Evolutionary conservation across 2,329 filamentous ascomycete species (phyloP).

Genomic region (Exophiala dermatitidis): DNA sequence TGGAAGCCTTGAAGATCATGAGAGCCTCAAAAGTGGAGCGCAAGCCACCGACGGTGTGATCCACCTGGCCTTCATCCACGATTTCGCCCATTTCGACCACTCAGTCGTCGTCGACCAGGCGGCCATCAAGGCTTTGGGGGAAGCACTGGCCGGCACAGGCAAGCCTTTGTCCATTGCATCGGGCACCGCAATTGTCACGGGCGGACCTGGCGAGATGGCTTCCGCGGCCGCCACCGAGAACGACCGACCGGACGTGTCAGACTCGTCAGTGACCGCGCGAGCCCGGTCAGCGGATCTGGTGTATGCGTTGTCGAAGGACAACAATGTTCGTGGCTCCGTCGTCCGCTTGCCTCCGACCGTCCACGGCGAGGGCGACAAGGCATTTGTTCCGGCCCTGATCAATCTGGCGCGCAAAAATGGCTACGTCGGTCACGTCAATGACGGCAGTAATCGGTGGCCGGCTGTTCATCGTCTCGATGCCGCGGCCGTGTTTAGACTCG

Average conservation of each 20-base stretch:
- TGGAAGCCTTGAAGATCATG: constrained; percentile 35
- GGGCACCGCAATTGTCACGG: constrained; percentile 31
- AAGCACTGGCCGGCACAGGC: constrained; percentile 30
- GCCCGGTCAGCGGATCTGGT: constrained; percentile 28
- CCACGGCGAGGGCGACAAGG: constrained; percentile 33
- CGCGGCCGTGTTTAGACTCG: constrained; percentile 34
- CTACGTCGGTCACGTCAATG: constrained; percentile 32
- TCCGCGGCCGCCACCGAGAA: constrained; percentile 29
- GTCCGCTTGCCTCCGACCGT: constrained; percentile 37
- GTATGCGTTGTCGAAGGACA: constrained; percentile 22
- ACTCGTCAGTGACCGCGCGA: constrained; percentile 9
- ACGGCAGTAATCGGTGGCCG: constrained; percentile 35
- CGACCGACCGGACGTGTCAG: constrained; percentile 1
- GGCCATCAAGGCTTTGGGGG: constrained; percentile 35
- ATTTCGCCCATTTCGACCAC: constrained; percentile 34
- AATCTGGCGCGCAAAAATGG: constrained; percentile 29
- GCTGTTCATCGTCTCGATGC: constrained; percentile 37
- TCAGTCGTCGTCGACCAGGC: constrained; percentile 30
- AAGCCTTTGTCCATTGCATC: constrained; percentile 35
- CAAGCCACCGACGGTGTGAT: constrained; percentile 34
- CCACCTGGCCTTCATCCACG: constrained; percentile 40
- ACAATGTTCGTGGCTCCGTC: constrained; percentile 30
- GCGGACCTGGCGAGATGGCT: constrained; percentile 25
- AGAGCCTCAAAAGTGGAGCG: constrained; percentile 32
- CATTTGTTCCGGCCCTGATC: constrained; percentile 31